These are phyloP conservation scores for Rhynchosporium graminicola DNA, from an alignment of 2,329 filamentous ascomycete species.

Conservation along the genomic window DNA sequence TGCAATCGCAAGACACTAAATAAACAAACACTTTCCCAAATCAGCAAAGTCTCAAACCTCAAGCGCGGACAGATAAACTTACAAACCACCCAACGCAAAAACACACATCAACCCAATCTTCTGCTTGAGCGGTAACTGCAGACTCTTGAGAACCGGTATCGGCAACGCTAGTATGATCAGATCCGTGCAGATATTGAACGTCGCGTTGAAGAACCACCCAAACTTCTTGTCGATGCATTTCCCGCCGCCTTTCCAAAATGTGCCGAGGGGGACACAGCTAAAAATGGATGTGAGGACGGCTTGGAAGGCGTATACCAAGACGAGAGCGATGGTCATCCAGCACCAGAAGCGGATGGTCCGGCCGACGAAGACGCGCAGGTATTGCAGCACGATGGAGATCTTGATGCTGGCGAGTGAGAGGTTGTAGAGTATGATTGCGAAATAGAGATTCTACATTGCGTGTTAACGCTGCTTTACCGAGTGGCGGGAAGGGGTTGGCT, in stretches of 20 bases:
- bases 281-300: slow-evolving; percentile 24
- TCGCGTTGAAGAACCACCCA: slow-evolving; percentile 29
- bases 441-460: slow-evolving; percentile 37
- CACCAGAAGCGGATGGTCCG: slow-evolving; percentile 28
- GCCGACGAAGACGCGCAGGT: slow-evolving; percentile 44
- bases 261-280: slow-evolving; percentile 24
- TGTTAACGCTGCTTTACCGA: neutral
- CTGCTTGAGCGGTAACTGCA: slow-evolving; percentile 28
- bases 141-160: slow-evolving; percentile 24
- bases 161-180: slow-evolving; percentile 27
- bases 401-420: slow-evolving; percentile 41
- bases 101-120: slow-evolving; percentile 30
- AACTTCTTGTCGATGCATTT: slow-evolving; percentile 24
- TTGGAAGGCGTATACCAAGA: slow-evolving; percentile 20
- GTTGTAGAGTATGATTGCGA: slow-evolving; percentile 43
- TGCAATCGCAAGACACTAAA: slow-evolving; percentile 27
- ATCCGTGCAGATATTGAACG: slow-evolving; percentile 30
- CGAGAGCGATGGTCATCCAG: slow-evolving; percentile 22
- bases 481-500: neutral
- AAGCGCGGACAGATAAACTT: slow-evolving; percentile 10
- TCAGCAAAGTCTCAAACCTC: neutral
- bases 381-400: slow-evolving; percentile 44
- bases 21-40: slow-evolving; percentile 25
- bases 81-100: slow-evolving; percentile 34
- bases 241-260: slow-evolving; percentile 22